Evolutionary conservation across 805 yeast species (phyloP).

Genomic region (Torulaspora gathmanii): DNA sequence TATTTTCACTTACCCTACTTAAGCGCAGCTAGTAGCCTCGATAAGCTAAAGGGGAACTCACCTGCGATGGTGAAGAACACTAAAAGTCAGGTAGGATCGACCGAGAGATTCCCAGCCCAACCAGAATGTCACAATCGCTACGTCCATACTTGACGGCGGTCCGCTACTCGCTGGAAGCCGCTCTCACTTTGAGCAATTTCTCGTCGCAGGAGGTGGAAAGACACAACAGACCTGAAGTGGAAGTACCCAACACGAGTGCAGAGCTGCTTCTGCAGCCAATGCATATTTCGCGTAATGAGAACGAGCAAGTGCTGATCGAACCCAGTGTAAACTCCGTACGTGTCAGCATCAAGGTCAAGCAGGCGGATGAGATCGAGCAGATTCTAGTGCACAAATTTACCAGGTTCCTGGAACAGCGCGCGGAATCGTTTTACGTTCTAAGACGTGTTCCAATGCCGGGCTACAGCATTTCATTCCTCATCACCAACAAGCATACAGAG

Average conservation of each 20-base stretch:
- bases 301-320: conserved; percentile 87
- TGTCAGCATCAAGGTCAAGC: conserved; percentile 87
- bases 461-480: conserved; percentile 86
- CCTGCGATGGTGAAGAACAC: not conserved
- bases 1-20: conserved; percentile 3
- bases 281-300: conserved; percentile 86
- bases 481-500: conserved; percentile 93
- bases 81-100: not conserved
- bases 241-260: conserved; percentile 68
- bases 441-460: conserved; percentile 89
- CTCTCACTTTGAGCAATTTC: conserved; percentile 86
- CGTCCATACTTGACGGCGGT: conserved; percentile 94
- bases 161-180: conserved; percentile 87
- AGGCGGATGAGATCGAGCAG: conserved; percentile 95
- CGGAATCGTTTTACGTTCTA: conserved; percentile 86
- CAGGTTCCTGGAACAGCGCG: conserved; percentile 88
- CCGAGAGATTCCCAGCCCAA: not conserved
- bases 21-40: not conserved
- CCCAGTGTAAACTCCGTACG: conserved; percentile 91
- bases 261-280: conserved; percentile 86
- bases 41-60: conserved; percentile 1
- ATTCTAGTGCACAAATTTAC: conserved; percentile 93
- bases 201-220: conserved; percentile 95
- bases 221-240: conserved; percentile 96
- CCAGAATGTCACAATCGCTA: conserved; percentile 81